A percentile compares a stretch with the other conserved stretches of the same genome.
Evolutionary conservation across 306 rosid genomes (phyloP).

Genomic region (Pyrus communis): DNA sequence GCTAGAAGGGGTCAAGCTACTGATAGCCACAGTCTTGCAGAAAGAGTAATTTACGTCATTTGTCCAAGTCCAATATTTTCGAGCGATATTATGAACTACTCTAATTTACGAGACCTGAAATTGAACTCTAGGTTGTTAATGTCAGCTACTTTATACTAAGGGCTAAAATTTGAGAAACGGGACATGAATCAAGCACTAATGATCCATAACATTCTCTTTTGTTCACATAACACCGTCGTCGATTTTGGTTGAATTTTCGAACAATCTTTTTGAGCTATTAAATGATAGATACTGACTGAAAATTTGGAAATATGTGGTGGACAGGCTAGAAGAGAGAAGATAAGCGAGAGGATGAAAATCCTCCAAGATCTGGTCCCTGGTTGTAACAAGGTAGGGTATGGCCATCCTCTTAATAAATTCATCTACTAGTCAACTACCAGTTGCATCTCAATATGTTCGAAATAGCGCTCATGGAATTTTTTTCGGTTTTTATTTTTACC

Average conservation of each 20-base stretch:
- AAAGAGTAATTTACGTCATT: constrained; percentile 52
- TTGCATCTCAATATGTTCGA: constrained; percentile 4
- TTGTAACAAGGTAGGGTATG: constrained; percentile 71
- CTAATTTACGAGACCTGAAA: neutral
- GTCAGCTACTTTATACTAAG: neutral
- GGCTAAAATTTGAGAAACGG: neutral
- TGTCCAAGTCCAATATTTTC: neutral
- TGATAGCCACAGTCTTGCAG: constrained; percentile 92
- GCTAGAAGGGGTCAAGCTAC: constrained; percentile 98
- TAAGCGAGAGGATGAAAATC: constrained; percentile 88
- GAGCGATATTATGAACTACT: neutral
- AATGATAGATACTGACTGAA: constrained; percentile 21
- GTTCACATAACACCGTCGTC: neutral
- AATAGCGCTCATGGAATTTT: neutral
- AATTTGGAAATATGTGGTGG: constrained; percentile 22
- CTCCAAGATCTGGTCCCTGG: constrained; percentile 96
- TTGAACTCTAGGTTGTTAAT: neutral
- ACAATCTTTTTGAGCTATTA: constrained; percentile 1
- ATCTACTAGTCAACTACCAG: neutral
- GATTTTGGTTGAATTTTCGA: constrained; percentile 1
- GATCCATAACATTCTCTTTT: neutral
- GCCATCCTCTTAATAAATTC: neutral
- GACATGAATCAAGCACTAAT: neutral
- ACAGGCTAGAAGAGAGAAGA: constrained; percentile 97
- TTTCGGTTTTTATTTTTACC: neutral